phyloP scores from a whole-genome alignment of 352 stramenopile species.

The Pythium chondricola region DNA sequence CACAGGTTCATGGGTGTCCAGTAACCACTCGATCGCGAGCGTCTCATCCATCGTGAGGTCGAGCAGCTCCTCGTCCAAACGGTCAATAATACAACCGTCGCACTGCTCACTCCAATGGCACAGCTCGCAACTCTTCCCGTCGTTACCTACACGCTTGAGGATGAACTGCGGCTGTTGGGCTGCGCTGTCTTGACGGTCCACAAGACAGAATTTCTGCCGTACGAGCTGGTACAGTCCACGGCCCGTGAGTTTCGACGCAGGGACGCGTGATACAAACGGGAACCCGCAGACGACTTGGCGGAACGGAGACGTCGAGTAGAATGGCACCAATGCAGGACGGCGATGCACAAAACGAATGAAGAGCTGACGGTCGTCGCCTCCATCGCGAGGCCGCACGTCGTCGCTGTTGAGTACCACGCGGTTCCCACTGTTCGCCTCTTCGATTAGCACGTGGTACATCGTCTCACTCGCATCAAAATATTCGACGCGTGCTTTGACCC shows the following conservation, averaged over 20 bases:
- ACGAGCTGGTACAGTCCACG: constrained; percentile 26
- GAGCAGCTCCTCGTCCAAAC: constrained; percentile 21
- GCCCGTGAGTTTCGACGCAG: constrained; percentile 18
- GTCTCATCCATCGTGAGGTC: constrained; percentile 44
- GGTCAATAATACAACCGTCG: constrained; percentile 38
- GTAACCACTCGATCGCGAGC: constrained; percentile 60
- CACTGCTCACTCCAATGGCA: constrained; percentile 57
- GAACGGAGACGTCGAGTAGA: constrained; percentile 39
- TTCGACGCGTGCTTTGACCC: constrained; percentile 21
- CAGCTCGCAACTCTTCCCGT: constrained; percentile 34
- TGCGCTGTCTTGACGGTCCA: not conserved
- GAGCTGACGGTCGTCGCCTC: constrained; percentile 13
- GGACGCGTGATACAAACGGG: constrained; percentile 28
- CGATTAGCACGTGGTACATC: constrained; percentile 6
- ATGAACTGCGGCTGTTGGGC: constrained; percentile 21
- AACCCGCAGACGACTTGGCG: constrained; percentile 29
- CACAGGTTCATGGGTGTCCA: constrained; percentile 13
- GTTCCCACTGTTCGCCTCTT: constrained; percentile 4
- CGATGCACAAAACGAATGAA: constrained; percentile 46
- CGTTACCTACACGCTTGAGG: constrained; percentile 34
- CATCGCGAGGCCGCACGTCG: constrained; percentile 8
- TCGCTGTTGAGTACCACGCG: constrained; percentile 1
- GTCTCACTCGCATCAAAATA: not conserved
- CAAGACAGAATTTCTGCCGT: constrained; percentile 8
- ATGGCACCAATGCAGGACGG: constrained; percentile 32